A percentile compares a stretch with the other conserved stretches of the same genome.
Conservation (phyloP, 1,284 basidiomycete species). For the Cutaneotrichosporon sp. region DNA sequence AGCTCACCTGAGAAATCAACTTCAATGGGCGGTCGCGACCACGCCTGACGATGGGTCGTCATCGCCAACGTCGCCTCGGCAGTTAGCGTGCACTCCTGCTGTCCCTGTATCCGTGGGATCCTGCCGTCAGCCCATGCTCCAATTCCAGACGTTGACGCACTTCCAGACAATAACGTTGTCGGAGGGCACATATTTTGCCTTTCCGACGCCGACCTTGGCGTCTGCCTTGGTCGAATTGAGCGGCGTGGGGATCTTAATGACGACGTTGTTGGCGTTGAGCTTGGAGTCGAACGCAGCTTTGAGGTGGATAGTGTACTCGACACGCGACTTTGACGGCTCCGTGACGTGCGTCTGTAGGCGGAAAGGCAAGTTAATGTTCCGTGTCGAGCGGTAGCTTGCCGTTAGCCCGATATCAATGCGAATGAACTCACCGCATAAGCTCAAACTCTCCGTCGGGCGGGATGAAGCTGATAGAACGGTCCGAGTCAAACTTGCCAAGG, state of each 20-base stretch:
- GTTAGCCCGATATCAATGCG: conserved; percentile 5
- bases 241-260: conserved; percentile 90
- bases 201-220: conserved; percentile 83
- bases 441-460: conserved; percentile 99
- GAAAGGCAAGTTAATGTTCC: conserved; percentile 91
- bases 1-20: conserved; percentile 68
- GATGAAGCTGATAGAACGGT: conserved; percentile 89
- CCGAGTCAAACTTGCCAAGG: conserved; percentile 86
- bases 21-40: conserved; percentile 95
- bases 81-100: conserved; percentile 78
- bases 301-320: conserved; percentile 85
- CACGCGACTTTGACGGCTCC: conserved; percentile 83
- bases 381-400: conserved; percentile 90
- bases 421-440: conserved; percentile 70
- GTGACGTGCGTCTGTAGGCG: conserved; percentile 85
- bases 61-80: conserved; percentile 77
- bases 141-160: conserved; percentile 53
- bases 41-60: conserved; percentile 84
- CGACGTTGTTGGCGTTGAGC: conserved; percentile 85
- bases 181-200: conserved; percentile 92
- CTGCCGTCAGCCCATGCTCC: conserved; percentile 49
- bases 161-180: conserved; percentile 98
- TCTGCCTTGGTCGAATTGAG: conserved; percentile 88
- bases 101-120: conserved; percentile 86
- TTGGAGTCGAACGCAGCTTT: conserved; percentile 87